Percentiles rank a stretch among this genome's conserved stretches.
phyloP scores from a whole-genome alignment of 345 rosid species.

The Angophora floribunda region DNA sequence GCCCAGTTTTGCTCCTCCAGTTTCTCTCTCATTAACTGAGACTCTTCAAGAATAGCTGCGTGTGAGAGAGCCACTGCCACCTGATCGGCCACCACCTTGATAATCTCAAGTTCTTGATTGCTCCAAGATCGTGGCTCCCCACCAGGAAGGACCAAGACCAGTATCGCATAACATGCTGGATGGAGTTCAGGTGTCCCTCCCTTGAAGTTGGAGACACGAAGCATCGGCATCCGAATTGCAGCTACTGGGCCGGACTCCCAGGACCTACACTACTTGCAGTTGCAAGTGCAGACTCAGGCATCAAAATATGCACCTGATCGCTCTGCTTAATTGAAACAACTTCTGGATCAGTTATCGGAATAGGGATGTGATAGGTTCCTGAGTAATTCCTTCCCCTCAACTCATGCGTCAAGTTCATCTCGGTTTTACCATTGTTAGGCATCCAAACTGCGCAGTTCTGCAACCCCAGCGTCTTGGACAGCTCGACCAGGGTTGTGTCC shows the following conservation, averaged over 20 bases:
- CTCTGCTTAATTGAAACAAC: constrained; percentile 49
- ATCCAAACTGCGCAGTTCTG: constrained; percentile 97
- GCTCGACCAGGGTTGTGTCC: constrained; percentile 83
- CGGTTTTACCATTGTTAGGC: constrained; percentile 51
- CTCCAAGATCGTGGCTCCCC: constrained; percentile 64
- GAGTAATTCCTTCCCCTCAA: constrained; percentile 37
- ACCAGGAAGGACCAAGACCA: constrained; percentile 77
- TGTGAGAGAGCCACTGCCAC: constrained; percentile 97
- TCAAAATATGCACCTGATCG: constrained; percentile 49
- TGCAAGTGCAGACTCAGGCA: constrained; percentile 52
- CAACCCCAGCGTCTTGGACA: constrained; percentile 75
- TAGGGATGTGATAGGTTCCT: constrained; percentile 13
- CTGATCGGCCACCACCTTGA: constrained; percentile 94
- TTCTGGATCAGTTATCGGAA: constrained; percentile 62
- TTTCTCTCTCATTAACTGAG: constrained; percentile 89
- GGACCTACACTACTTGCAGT: constrained; percentile 50
- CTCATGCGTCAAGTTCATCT: constrained; percentile 74
- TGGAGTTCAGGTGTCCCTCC: constrained; percentile 82
- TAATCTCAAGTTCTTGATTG: constrained; percentile 76
- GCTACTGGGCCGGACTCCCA: constrained; percentile 65
- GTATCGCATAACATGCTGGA: constrained; percentile 63
- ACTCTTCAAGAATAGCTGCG: constrained; percentile 93
- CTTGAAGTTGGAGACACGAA: constrained; percentile 69
- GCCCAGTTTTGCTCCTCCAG: constrained; percentile 82
- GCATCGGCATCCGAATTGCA: constrained; percentile 97